These are phyloP conservation scores for Jatropha podagrica DNA, from an alignment of 441 rosid genomes.

Conservation along the genomic window DNA sequence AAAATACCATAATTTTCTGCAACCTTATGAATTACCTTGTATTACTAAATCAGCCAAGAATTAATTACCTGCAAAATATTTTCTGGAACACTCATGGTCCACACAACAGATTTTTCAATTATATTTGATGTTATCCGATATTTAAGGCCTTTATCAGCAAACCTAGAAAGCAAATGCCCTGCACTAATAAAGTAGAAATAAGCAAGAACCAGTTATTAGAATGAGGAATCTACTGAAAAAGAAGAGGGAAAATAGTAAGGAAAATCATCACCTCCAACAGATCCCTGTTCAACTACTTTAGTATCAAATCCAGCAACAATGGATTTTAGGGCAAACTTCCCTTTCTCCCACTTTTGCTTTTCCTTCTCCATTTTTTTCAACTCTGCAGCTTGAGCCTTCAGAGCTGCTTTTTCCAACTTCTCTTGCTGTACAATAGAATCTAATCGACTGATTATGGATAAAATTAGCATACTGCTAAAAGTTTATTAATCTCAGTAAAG, in stretches of 20 bases:
- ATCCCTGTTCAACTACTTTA: conserved; percentile 76
- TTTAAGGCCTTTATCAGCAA: conserved; percentile 79
- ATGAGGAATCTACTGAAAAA: conserved; percentile 13
- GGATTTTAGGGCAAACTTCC: conserved; percentile 84
- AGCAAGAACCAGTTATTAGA: conserved; percentile 24
- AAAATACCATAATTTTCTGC: neutral
- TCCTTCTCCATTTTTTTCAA: conserved; percentile 73
- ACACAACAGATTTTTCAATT: conserved; percentile 80
- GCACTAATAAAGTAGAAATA: conserved; percentile 34
- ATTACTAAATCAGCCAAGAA: conserved; percentile 1
- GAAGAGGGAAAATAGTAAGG: conserved; percentile 11
- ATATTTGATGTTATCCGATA: conserved; percentile 73
- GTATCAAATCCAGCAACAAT: conserved; percentile 80
- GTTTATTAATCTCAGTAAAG: conserved; percentile 9
- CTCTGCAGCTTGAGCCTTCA: conserved; percentile 86
- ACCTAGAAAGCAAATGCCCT: conserved; percentile 89
- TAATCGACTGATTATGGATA: conserved; percentile 13
- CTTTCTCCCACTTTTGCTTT: conserved; percentile 86
- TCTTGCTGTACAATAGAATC: conserved; percentile 64
- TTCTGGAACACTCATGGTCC: conserved; percentile 84
- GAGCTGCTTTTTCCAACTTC: conserved; percentile 70
- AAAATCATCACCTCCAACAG: conserved; percentile 65
- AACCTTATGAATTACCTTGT: neutral
- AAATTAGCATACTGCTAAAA: conserved; percentile 17
- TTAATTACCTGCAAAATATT: conserved; percentile 62